Base-by-base conservation (phyloP, 2,329 filamentous ascomycete species). In the Fusarium sp. region DNA sequence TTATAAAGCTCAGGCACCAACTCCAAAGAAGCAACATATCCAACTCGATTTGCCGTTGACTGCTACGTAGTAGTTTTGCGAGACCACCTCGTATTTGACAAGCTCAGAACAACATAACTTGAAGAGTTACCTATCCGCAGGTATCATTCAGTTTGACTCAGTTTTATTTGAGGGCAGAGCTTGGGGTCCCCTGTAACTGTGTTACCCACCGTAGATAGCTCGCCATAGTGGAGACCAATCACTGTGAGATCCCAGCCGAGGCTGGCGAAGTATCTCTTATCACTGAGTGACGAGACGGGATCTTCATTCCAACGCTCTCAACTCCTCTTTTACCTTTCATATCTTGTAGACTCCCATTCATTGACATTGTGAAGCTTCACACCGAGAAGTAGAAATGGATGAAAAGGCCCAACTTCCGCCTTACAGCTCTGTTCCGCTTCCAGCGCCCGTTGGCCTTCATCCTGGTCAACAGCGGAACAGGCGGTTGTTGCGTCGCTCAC, bases 321-420 rank as follows among this genome's bases (percentile, higher is more conserved):
- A n/a, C 73, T 57, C 53, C 62, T 66, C 44, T 47, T 64, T 47
- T 30, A 8, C 32, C 57, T 53, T 45, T 51, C 41, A 38, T 44
- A 38, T 45, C 26, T 45, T 39, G 28, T 24, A 20, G 53, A 51
- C 20, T 39, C 32, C 26, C 54, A 57, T 10, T 9, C 47, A 41
- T 63, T 54, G 24, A 36, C 36, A 63, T 58, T 63, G 55, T 48
- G 39, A 44, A 47, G 47, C 35, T 48, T 44, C 54, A 24, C 18
- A 11, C 17, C 22, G 36, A 44, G 54, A 55, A 58, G 66, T 32
- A 24, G 55, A 36, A 51, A 82, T 82, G 80, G 79, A 79, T 44
- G 88, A 82, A 50, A 86, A 87, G 78, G 81, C 76, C 55, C 80
- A 80, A 20, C 81, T 87, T 50, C 86, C 86, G 66, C 83, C 86